Base-by-base conservation (phyloP, 2,329 filamentous ascomycete genomes). In the Alternaria sp. region DNA sequence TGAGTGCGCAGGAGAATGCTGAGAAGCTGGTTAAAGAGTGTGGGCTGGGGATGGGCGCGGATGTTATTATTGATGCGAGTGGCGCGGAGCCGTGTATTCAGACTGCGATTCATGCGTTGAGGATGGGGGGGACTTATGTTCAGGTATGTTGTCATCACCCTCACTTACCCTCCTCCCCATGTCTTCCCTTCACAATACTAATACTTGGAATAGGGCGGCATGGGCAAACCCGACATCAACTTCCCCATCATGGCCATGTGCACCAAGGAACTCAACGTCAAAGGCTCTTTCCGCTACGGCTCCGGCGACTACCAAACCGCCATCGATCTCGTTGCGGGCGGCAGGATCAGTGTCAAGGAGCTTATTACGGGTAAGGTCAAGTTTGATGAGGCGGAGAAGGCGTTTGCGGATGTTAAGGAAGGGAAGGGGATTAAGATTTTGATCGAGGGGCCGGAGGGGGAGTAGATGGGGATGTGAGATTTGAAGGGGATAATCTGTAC, bases 161-260 rank as follows among this genome's bases (percentile, higher is more conserved):
- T 30, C 32, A n/a, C 10, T 23, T 43, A 17, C n/a, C n/a, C 40
- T 10, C 25, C 25, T 26, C 9, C 25, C 26, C 11, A 28, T 21
- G 21, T 21, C 26, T 9, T n/a, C 45, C 25, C 21, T 26, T 25
- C 11, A 6, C 30, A 11, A 15, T 6, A n/a, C 49, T 28, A 12
- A 44, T 40, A 59, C 55, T 25, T 8, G 23, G 23, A 25, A 25
- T 3, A 80, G 78, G 79, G 77, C 57, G 94, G 94, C 59, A 97
- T 97, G 93, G 95, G 95, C 75, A 91, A 91, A 77, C 81, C 89
- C 43, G 92, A 97, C 75, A 94, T 97, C 79, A 91, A 82, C 9
- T 97, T 97, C 84, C 95, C 95, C 55, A 97, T 98, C 78, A 92
- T 95, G 87, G 91, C 92, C 6, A 85, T 96, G 76, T 96, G 93